Percentiles rank a stretch among this genome's conserved stretches.
These are phyloP conservation scores for Phialocephala subalpina DNA, from an alignment of 2,329 filamentous ascomycete species.

Conservation along the genomic window DNA sequence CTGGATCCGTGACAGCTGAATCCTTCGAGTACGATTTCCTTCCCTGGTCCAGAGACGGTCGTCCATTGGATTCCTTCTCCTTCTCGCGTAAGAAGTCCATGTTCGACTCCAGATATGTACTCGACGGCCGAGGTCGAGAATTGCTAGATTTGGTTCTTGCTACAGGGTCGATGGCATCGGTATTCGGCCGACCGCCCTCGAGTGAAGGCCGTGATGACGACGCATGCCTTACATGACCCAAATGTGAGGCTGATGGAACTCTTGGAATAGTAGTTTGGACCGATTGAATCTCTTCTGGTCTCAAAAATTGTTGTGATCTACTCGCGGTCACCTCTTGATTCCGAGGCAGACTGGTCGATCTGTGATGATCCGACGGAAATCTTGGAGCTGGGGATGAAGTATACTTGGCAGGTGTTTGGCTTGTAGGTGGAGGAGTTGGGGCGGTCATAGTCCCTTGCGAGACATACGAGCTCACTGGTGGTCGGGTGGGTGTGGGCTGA, in stretches of 20 bases:
- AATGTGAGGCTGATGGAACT: constrained; percentile 46
- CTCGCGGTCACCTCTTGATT: constrained; percentile 34
- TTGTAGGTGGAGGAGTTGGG: constrained; percentile 53
- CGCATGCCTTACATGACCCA: constrained; percentile 49
- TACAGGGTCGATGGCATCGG: constrained; percentile 67
- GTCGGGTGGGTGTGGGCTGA: constrained; percentile 43
- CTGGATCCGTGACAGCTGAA: constrained; percentile 45
- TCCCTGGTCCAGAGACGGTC: constrained; percentile 43
- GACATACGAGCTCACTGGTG: constrained; percentile 56
- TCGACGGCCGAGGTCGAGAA: constrained; percentile 75
- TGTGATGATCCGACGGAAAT: constrained; percentile 48
- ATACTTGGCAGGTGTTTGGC: constrained; percentile 34
- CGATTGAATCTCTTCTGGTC: constrained; percentile 35
- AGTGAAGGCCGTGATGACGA: constrained; percentile 72
- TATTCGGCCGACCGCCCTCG: constrained; percentile 71
- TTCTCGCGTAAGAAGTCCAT: constrained; percentile 83
- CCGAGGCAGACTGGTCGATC: constrained; percentile 59
- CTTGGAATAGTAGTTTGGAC: constrained; percentile 32
- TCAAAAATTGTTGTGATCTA: constrained; percentile 31
- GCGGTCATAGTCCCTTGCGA: constrained; percentile 85
- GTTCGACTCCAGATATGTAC: constrained; percentile 83
- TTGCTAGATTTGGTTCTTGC: constrained; percentile 72
- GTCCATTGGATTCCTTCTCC: constrained; percentile 68
- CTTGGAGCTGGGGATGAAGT: constrained; percentile 37
- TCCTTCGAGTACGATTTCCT: constrained; percentile 39